Conservation (phyloP, 306 rosid species). For the Cicer arietinum region DNA sequence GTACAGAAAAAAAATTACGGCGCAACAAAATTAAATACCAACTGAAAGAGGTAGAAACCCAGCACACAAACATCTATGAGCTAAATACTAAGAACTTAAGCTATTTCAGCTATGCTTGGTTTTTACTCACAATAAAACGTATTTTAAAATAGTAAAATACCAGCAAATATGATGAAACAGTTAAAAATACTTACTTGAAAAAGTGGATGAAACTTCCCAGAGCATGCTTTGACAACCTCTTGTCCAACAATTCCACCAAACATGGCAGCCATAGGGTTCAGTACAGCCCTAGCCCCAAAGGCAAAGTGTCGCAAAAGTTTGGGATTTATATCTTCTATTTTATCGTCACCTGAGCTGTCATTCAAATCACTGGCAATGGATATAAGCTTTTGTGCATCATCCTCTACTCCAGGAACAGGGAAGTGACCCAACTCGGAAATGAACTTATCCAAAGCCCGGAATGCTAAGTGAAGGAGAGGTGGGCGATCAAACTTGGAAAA, state of each 20-base stretch:
- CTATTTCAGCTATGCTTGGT: constrained; percentile 1
- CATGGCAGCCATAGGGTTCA: constrained; percentile 99
- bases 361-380: constrained; percentile 62
- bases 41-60: neutral
- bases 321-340: constrained; percentile 72
- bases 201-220: constrained; percentile 98
- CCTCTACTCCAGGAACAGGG: constrained; percentile 85
- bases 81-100: neutral
- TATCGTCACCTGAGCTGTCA: constrained; percentile 65
- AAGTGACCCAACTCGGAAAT: constrained; percentile 68
- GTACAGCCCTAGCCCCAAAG: constrained; percentile 90
- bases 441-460: constrained; percentile 81
- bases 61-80: neutral
- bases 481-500: constrained; percentile 91
- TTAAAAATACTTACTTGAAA: constrained; percentile 54
- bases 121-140: neutral
- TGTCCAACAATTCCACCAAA: constrained; percentile 98
- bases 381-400: constrained; percentile 76
- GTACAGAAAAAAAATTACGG: neutral
- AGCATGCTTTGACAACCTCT: constrained; percentile 94
- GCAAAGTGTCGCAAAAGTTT: constrained; percentile 80
- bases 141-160: neutral
- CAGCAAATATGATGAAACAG: neutral
- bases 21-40: neutral
- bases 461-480: constrained; percentile 80